phyloP scores from a whole-genome alignment of 2,329 filamentous ascomycete genomes.

The Ophiocordyceps sinensis region DNA sequence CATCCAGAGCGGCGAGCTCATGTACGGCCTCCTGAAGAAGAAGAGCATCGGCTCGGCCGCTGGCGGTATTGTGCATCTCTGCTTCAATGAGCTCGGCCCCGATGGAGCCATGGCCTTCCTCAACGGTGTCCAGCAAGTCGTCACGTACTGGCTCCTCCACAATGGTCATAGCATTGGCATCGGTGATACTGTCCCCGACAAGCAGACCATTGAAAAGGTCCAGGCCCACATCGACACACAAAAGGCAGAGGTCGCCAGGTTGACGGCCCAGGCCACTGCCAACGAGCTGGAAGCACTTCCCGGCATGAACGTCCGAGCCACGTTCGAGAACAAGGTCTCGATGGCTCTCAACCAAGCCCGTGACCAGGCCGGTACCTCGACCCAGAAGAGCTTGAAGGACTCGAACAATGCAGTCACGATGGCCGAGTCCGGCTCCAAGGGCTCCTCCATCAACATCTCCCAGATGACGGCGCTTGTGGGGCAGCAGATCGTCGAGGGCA shows the following conservation, averaged over 20 bases:
- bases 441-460: conserved; percentile 97
- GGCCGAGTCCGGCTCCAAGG: conserved; percentile 93
- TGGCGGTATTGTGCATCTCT: conserved; percentile 86
- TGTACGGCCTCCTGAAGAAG: conserved; percentile 86
- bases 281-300: conserved; percentile 86
- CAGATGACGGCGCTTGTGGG: conserved; percentile 98
- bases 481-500: conserved; percentile 95
- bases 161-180: conserved; percentile 97
- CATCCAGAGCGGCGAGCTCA: conserved; percentile 74
- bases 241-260: conserved; percentile 64
- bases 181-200: conserved; percentile 91
- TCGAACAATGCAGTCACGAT: conserved; percentile 94
- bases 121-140: conserved; percentile 85
- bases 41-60: conserved; percentile 83
- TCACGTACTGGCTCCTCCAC: conserved; percentile 95
- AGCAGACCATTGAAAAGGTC: conserved; percentile 68
- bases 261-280: conserved; percentile 66
- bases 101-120: conserved; percentile 86
- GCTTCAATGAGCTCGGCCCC: conserved; percentile 87
- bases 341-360: conserved; percentile 88
- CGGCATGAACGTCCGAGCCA: conserved; percentile 97
- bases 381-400: conserved; percentile 85
- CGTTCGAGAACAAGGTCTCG: conserved; percentile 94
- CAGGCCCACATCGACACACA: conserved; percentile 67
- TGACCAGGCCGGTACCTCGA: conserved; percentile 89